These are phyloP conservation scores for Phoenix dactylifera DNA, from an alignment of 176 grass and related monocot species.

Conservation along the genomic window DNA sequence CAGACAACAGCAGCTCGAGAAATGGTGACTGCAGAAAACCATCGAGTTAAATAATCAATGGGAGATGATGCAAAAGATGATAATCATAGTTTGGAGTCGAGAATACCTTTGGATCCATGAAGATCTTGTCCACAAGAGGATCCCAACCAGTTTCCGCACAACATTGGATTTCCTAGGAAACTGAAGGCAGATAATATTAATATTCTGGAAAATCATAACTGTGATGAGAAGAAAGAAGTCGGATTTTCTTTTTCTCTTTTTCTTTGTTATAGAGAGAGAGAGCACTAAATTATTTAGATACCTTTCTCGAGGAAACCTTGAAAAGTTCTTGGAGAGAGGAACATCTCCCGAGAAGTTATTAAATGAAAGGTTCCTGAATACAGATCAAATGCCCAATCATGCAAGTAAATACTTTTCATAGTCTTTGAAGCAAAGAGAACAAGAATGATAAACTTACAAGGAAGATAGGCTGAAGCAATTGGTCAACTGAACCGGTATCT, in stretches of 20 bases:
- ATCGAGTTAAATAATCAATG: no score
- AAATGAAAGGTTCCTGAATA: slow-evolving; percentile 84
- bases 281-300: slow-evolving; percentile 17
- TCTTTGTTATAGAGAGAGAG: not conserved
- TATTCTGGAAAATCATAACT: no score
- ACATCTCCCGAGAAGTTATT: slow-evolving; percentile 85
- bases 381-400: slow-evolving; percentile 11
- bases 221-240: no score
- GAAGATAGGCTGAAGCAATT: slow-evolving; percentile 89
- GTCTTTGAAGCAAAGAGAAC: not conserved
- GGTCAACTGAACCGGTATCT: slow-evolving; percentile 72
- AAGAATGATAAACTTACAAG: slow-evolving; percentile 39
- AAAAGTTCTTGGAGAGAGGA: slow-evolving; percentile 68
- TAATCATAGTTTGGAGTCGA: no score
- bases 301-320: slow-evolving; percentile 85
- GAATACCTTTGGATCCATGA: slow-evolving; percentile 52
- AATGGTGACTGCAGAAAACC: slow-evolving; percentile 45
- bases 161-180: slow-evolving; percentile 71
- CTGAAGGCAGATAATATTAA: slow-evolving; percentile 27
- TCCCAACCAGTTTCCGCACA: slow-evolving; percentile 46
- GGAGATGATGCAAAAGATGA: no score
- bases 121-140: slow-evolving; percentile 36
- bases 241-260: no score
- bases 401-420: not conserved
- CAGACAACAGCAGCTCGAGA: slow-evolving; percentile 58